phyloP scores from a whole-genome alignment of 768 basidiomycete species.

The Tricholoma matsutake region DNA sequence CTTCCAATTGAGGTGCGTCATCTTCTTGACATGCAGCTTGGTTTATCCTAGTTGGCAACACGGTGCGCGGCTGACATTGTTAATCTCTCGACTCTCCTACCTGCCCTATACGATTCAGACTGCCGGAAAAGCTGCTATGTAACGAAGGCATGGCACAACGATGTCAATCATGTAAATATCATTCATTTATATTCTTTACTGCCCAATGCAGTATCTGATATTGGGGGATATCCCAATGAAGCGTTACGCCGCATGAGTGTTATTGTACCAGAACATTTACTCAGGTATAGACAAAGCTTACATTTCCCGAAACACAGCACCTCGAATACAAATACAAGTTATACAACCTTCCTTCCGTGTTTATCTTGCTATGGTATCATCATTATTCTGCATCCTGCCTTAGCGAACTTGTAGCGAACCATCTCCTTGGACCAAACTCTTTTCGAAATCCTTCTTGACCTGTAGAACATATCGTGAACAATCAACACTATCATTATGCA shows the following conservation, averaged over 20 bases:
- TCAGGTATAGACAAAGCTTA: no score
- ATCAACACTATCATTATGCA: no score
- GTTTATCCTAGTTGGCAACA: neutral
- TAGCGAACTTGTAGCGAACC: neutral
- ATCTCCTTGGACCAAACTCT: neutral
- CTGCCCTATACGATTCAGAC: constrained; percentile 16
- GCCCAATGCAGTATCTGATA: no score
- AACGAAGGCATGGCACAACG: no score
- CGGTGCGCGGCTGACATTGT: neutral
- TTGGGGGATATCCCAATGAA: no score
- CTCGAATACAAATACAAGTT: no score
- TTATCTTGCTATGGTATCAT: neutral
- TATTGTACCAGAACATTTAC: no score
- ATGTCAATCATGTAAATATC: no score
- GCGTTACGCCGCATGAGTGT: no score
- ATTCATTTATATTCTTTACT: no score
- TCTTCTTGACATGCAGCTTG: neutral
- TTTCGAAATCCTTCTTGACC: constrained; percentile 1
- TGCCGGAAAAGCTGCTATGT: constrained; percentile 33
- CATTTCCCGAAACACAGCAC: no score
- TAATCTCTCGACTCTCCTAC: neutral
- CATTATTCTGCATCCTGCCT: neutral
- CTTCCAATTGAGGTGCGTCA: constrained; percentile 46
- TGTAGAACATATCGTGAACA: neutral
- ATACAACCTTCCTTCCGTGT: neutral